These are phyloP conservation scores for Suhomyces bribrorum DNA, from an alignment of 1,139 yeast species.

Conservation along the genomic window DNA sequence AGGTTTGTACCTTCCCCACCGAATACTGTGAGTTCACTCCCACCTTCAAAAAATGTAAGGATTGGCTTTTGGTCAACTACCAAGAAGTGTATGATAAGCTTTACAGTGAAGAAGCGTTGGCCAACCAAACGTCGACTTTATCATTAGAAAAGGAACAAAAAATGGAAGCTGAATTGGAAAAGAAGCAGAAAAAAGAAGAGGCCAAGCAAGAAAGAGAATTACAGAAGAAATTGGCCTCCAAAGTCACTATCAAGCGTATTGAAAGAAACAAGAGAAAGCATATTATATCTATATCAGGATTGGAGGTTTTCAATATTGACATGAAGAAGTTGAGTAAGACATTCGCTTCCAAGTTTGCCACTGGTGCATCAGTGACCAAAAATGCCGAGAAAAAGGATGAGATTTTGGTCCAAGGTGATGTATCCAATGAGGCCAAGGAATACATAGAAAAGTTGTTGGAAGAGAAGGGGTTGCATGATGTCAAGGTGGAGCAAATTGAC, in stretches of 20 bases:
- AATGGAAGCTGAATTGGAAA: slow-evolving; percentile 77
- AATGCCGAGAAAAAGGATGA: slow-evolving; percentile 92
- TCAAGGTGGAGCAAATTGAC: slow-evolving; percentile 83
- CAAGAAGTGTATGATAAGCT: slow-evolving; percentile 56
- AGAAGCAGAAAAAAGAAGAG: slow-evolving; percentile 86
- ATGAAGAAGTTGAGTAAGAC: slow-evolving; percentile 89
- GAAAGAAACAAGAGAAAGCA: slow-evolving; percentile 90
- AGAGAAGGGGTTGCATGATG: slow-evolving; percentile 80
- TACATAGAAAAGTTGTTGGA: slow-evolving; percentile 70
- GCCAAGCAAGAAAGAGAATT: slow-evolving; percentile 84
- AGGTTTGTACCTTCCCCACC: slow-evolving; percentile 82
- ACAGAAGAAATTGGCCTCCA: slow-evolving; percentile 74
- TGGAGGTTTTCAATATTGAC: slow-evolving; percentile 87
- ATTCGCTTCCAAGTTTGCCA: slow-evolving; percentile 92
- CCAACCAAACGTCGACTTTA: slow-evolving; percentile 53
- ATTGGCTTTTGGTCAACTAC: slow-evolving; percentile 70
- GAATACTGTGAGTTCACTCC: slow-evolving; percentile 95
- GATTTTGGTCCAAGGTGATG: slow-evolving; percentile 92
- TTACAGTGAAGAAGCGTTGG: slow-evolving; percentile 59
- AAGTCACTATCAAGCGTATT: slow-evolving; percentile 80
- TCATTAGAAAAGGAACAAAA: slow-evolving; percentile 80
- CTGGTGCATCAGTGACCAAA: slow-evolving; percentile 95
- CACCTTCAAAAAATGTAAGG: slow-evolving; percentile 76
- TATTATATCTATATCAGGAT: slow-evolving; percentile 81
- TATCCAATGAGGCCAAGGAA: slow-evolving; percentile 85